These are phyloP conservation scores for Caloboletus firmus DNA, from an alignment of 1,284 basidiomycete species.

Conservation along the genomic window DNA sequence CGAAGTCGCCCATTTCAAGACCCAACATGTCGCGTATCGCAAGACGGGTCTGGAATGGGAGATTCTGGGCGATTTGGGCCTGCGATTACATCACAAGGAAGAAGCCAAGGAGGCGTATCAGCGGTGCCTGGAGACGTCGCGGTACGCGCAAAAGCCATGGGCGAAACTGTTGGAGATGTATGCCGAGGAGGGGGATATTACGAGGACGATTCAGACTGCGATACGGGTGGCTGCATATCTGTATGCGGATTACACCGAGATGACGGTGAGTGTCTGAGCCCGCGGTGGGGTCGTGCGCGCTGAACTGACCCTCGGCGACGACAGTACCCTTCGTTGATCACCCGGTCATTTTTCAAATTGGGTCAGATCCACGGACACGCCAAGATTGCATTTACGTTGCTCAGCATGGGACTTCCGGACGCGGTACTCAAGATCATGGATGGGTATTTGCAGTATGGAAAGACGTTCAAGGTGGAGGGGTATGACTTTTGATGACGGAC, in stretches of 20 bases:
- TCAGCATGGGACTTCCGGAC: constrained; percentile 91
- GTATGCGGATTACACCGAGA: constrained; percentile 81
- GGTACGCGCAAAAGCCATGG: constrained; percentile 92
- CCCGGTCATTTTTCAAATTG: constrained; percentile 88
- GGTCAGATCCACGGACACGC: constrained; percentile 92
- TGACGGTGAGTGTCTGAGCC: constrained; percentile 54
- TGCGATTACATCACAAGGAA: constrained; percentile 92
- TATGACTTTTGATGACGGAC: constrained; percentile 52
- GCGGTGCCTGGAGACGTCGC: constrained; percentile 83
- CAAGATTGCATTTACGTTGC: constrained; percentile 91
- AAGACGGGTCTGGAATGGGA: constrained; percentile 99
- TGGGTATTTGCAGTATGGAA: constrained; percentile 78
- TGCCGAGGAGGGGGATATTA: constrained; percentile 90
- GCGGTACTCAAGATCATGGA: constrained; percentile 86
- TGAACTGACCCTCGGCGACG: not conserved
- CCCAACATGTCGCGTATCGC: constrained; percentile 93
- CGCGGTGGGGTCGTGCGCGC: not conserved
- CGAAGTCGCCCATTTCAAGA: constrained; percentile 98
- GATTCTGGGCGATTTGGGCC: constrained; percentile 92
- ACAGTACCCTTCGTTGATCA: constrained; percentile 89
- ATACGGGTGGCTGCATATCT: constrained; percentile 94
- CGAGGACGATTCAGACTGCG: constrained; percentile 86
- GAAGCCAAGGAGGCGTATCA: constrained; percentile 98
- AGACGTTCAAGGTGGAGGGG: constrained; percentile 78
- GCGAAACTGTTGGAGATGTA: constrained; percentile 92